A percentile compares a stretch with the other conserved stretches of the same genome.
Evolutionary conservation across 2,329 filamentous ascomycete species (phyloP).

Genomic region (Ilyonectria sp.): DNA sequence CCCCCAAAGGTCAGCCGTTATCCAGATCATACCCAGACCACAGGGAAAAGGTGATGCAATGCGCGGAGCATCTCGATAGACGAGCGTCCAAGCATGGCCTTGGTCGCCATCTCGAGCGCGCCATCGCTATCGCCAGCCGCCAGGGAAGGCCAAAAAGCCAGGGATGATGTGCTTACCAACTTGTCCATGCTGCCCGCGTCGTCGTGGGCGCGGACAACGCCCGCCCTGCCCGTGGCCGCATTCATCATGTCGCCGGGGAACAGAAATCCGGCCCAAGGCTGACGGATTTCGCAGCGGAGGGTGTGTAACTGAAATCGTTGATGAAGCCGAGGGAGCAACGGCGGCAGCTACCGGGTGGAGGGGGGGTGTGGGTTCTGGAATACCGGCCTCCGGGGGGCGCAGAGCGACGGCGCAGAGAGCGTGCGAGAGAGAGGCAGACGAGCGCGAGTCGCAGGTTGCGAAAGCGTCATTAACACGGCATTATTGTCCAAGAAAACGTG

Average conservation of each 20-base stretch:
- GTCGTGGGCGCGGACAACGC: slow-evolving; percentile 68
- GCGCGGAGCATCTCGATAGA: slow-evolving; percentile 4
- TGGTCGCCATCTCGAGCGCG: slow-evolving; percentile 18
- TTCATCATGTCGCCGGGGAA: slow-evolving; percentile 53
- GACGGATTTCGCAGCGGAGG: slow-evolving; percentile 47
- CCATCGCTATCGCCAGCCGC: slow-evolving; percentile 11
- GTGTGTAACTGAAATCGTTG: slow-evolving; percentile 54
- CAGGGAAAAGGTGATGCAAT: neutral
- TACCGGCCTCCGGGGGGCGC: slow-evolving; percentile 35
- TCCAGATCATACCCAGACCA: slow-evolving; percentile 6
- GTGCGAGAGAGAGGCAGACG: slow-evolving; percentile 3
- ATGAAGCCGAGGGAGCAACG: slow-evolving; percentile 50
- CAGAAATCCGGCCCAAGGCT: slow-evolving; percentile 45
- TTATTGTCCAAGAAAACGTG: slow-evolving; percentile 13
- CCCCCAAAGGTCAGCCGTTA: slow-evolving; percentile 36
- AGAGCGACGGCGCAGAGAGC: slow-evolving; percentile 20
- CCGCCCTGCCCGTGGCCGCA: slow-evolving; percentile 68
- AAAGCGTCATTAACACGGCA: slow-evolving; percentile 6
- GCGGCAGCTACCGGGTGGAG: slow-evolving; percentile 48
- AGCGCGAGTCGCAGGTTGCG: slow-evolving; percentile 17
- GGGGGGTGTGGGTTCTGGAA: slow-evolving; percentile 45
- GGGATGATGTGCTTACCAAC: slow-evolving; percentile 65
- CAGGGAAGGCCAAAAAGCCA: slow-evolving; percentile 34
- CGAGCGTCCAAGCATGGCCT: slow-evolving; percentile 2
- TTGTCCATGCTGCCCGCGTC: slow-evolving; percentile 69